phyloP scores from a whole-genome alignment of 345 rosid species.

The Mercurialis annua region DNA sequence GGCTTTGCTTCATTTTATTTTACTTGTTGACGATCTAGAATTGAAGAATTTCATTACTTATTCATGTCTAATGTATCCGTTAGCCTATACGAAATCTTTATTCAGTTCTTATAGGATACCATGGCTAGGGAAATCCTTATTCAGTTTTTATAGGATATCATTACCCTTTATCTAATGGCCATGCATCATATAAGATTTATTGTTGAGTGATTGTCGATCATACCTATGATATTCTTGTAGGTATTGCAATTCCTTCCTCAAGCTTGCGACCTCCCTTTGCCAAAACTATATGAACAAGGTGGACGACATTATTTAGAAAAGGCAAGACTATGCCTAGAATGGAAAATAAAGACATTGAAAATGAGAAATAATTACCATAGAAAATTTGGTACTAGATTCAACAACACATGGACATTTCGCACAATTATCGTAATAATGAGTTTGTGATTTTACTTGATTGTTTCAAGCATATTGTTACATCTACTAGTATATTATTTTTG shows the following conservation, averaged over 20 bases:
- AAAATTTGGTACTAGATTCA: background rate
- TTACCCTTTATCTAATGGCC: background rate
- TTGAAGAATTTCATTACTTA: too few relatives aligned
- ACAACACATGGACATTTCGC: background rate
- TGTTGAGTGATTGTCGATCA: background rate
- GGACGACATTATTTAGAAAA: background rate
- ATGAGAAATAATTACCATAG: background rate
- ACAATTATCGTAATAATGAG: too few relatives aligned
- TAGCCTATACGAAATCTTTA: too few relatives aligned
- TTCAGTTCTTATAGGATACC: too few relatives aligned
- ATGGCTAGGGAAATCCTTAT: too few relatives aligned
- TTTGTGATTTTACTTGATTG: background rate
- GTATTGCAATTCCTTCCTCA: constrained; percentile 61
- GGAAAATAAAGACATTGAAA: background rate
- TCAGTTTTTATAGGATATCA: too few relatives aligned
- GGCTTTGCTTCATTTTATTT: too few relatives aligned
- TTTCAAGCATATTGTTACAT: background rate
- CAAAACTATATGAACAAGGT: constrained; percentile 49
- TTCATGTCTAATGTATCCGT: too few relatives aligned
- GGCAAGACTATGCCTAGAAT: background rate
- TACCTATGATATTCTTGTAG: constrained; percentile 77
- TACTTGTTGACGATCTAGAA: too few relatives aligned
- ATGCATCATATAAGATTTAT: background rate
- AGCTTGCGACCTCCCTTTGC: constrained; percentile 67
- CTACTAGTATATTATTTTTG: too few relatives aligned